Base-by-base conservation (phyloP, 805 yeast genomes). In the Metschnikowia lochheadii region DNA sequence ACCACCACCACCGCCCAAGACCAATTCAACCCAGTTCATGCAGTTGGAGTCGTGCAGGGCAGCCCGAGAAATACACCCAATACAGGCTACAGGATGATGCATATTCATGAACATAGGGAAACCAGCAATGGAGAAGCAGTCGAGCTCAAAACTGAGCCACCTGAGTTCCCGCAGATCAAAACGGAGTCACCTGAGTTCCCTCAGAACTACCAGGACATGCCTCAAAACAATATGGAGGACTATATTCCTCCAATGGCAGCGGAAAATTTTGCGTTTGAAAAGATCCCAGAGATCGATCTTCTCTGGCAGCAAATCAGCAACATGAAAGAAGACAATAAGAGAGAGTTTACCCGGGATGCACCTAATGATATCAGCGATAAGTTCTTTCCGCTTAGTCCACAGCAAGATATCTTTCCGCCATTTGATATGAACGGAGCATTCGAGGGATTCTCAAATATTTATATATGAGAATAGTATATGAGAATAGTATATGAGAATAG, bases 251-350 rank as follows among this genome's bases (percentile, higher is more conserved):
- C 33, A 21, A 21, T 44, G 32, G 33, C 34, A 17, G 15, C 36
- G 17, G 29, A 46, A 8, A 40, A 31, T n/a, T 47, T 41, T 10
- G n/a, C 17, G 11, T 18, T 10, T 18, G 38, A 41, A 21, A n/a
- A 32, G 13, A 11, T 20, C 11, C 38, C 35, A n/a, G 55, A 53
- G 32, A 49, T 48, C 2, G 56, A 53, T 32, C 48, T 32, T 18
- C 26, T 53, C 23, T 53, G 56, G 56, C 50, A 48, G 29, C 50
- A 49, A 15, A 44, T 50, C 33, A 41, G 38, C 39, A 44, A 32
- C 33, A 14, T 51, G 44, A 53, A 49, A 40, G 38, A 36, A 26
- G 40, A 29, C 38, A 44, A 40, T 20, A 46, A 37, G 26, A 21
- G 46, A 8, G 46, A 44, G 17, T 23, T 35, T 35, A 15, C 18